Percentiles rank a stretch among this genome's conserved stretches.
Evolutionary conservation across 768 basidiomycete species (phyloP).

Genomic region (Psilocybe cyanescens): DNA sequence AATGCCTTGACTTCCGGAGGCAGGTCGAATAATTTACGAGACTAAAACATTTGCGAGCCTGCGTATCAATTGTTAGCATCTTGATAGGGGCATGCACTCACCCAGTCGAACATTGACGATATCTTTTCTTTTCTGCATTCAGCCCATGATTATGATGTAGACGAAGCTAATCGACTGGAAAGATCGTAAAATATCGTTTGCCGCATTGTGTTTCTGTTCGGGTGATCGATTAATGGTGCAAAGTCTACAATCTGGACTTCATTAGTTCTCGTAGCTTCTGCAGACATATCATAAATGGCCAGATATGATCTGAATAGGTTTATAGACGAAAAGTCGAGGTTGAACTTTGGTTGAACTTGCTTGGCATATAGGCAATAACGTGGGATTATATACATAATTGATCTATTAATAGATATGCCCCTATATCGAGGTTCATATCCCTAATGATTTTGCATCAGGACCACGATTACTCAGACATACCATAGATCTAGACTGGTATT

Average conservation of each 20-base stretch:
- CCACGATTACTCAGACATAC: too few relatives aligned
- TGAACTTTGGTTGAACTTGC: too few relatives aligned
- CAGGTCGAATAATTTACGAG: conserved; percentile 40
- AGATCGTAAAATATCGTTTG: conserved; percentile 43
- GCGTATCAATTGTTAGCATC: too few relatives aligned
- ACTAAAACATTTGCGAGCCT: conserved; percentile 24
- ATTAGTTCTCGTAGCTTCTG: neutral
- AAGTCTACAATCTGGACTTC: conserved; percentile 46
- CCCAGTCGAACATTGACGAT: conserved; percentile 45
- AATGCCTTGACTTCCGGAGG: conserved; percentile 42
- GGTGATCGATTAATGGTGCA: too few relatives aligned
- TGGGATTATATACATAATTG: too few relatives aligned
- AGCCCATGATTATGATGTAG: conserved; percentile 50
- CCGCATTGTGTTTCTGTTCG: conserved; percentile 43
- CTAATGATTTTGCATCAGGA: too few relatives aligned
- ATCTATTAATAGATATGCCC: too few relatives aligned
- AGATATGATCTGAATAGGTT: too few relatives aligned
- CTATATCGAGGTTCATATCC: too few relatives aligned
- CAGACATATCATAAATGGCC: neutral
- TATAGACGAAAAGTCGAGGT: too few relatives aligned
- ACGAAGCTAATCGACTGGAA: conserved; percentile 53
- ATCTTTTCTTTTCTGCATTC: conserved; percentile 32
- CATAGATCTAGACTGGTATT: too few relatives aligned
- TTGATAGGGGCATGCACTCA: conserved; percentile 16
- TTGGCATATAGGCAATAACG: too few relatives aligned